These are phyloP conservation scores for Meira miltonrushii DNA, from an alignment of 1,284 basidiomycete species.

Conservation along the genomic window DNA sequence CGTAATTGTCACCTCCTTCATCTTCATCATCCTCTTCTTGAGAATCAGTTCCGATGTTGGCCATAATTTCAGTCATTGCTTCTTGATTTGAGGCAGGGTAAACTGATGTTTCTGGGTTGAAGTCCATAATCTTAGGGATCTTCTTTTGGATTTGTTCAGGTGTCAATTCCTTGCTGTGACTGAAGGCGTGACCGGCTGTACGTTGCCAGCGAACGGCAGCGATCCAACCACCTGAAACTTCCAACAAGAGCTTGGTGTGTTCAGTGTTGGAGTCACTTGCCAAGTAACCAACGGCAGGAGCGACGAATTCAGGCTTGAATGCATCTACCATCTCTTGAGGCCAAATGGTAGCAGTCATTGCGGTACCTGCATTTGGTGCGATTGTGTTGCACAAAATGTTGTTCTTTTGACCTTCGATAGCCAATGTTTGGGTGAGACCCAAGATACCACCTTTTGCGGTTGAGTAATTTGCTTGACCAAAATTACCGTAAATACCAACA, in stretches of 20 bases:
- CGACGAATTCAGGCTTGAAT: constrained; percentile 91
- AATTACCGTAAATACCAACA: constrained; percentile 88
- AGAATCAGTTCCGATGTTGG: constrained; percentile 40
- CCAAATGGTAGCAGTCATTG: constrained; percentile 59
- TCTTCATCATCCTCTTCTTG: constrained; percentile 28
- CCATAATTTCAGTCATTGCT: constrained; percentile 35
- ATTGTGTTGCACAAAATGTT: constrained; percentile 81
- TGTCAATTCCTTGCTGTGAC: constrained; percentile 36
- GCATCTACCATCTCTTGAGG: constrained; percentile 88
- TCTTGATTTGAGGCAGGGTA: constrained; percentile 40
- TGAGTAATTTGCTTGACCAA: constrained; percentile 75
- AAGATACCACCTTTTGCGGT: constrained; percentile 89
- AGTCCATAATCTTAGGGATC: constrained; percentile 47
- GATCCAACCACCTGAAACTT: constrained; percentile 87
- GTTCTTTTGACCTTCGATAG: constrained; percentile 86
- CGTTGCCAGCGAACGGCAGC: constrained; percentile 91
- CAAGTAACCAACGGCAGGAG: constrained; percentile 84
- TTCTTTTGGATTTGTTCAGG: constrained; percentile 46
- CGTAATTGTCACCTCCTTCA: constrained; percentile 55
- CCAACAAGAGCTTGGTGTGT: constrained; percentile 74
- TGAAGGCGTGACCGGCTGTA: constrained; percentile 63
- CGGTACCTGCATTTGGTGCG: constrained; percentile 70
- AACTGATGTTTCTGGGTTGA: constrained; percentile 45
- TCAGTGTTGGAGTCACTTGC: constrained; percentile 72
- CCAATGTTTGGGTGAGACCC: constrained; percentile 80